Evolutionary conservation across 2,329 filamentous ascomycete species (phyloP).

Genomic region (Aspergillus sp.): DNA sequence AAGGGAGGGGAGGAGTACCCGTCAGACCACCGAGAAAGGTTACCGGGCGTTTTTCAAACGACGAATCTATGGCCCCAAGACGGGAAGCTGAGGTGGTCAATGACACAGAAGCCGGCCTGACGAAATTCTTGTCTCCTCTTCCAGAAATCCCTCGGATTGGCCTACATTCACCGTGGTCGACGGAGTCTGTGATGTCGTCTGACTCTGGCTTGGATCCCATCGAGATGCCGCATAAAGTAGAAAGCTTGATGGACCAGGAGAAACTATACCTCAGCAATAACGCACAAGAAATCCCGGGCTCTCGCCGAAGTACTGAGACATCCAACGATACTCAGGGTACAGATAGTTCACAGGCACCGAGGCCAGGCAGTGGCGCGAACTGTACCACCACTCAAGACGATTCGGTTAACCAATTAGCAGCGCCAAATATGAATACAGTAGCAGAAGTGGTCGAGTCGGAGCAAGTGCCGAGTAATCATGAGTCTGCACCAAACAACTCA

Average conservation of each 20-base stretch:
- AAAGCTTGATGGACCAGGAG: conserved; percentile 76
- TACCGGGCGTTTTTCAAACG: conserved; percentile 72
- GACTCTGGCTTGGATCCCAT: conserved; percentile 61
- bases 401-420: background rate
- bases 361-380: conserved; percentile 16
- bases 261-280: conserved; percentile 70
- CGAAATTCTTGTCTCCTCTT: conserved; percentile 47
- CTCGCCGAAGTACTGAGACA: conserved; percentile 2
- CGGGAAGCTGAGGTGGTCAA: conserved; percentile 46
- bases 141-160: conserved; percentile 48
- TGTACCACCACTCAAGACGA: background rate
- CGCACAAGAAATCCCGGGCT: conserved; percentile 27
- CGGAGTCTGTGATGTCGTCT: conserved; percentile 64
- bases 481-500: background rate
- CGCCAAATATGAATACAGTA: background rate
- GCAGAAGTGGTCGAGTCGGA: background rate
- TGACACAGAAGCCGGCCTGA: conserved; percentile 63
- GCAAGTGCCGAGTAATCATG: background rate
- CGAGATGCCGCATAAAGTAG: conserved; percentile 66
- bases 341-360: background rate
- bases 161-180: conserved; percentile 61
- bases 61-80: conserved; percentile 59
- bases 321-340: background rate
- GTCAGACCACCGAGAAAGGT: conserved; percentile 73
- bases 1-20: conserved; percentile 52